phyloP scores from a whole-genome alignment of 352 stramenopile genomes.

The Phytophthora crassamura region DNA sequence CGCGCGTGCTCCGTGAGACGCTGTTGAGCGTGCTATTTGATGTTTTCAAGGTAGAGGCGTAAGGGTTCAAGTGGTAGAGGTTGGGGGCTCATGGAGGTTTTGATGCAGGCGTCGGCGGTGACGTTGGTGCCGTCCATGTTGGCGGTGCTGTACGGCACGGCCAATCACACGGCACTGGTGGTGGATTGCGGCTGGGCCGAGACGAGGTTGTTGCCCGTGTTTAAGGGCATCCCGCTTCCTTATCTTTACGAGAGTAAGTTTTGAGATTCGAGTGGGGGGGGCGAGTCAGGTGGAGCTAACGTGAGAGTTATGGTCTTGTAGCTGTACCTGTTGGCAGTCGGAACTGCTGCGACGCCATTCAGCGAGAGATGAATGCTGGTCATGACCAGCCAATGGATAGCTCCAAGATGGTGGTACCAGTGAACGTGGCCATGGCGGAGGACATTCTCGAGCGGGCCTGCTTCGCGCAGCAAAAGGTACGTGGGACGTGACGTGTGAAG shows the following conservation, averaged over 20 bases:
- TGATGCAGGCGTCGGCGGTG: conserved; percentile 53
- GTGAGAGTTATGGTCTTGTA: conserved; percentile 19
- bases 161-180: conserved; percentile 78
- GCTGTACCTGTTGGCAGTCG: conserved; percentile 53
- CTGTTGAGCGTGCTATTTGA: conserved; percentile 70
- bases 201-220: conserved; percentile 78
- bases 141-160: conserved; percentile 72
- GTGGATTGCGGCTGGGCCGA: conserved; percentile 83
- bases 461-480: conserved; percentile 70
- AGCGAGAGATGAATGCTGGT: conserved; percentile 33
- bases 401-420: conserved; percentile 1
- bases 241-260: conserved; percentile 71
- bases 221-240: conserved; percentile 82
- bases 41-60: conserved; percentile 54
- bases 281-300: neutral
- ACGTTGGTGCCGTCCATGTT: conserved; percentile 73
- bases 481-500: no score
- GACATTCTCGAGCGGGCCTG: conserved; percentile 80
- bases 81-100: conserved; percentile 6
- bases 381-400: conserved; percentile 35
- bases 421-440: conserved; percentile 46
- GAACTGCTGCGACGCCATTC: conserved; percentile 52
- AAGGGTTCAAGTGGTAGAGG: neutral
- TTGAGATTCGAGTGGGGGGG: neutral
- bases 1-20: conserved; percentile 66